Base-by-base conservation (phyloP, 2,329 filamentous ascomycete species). In the Exophiala spinifera region DNA sequence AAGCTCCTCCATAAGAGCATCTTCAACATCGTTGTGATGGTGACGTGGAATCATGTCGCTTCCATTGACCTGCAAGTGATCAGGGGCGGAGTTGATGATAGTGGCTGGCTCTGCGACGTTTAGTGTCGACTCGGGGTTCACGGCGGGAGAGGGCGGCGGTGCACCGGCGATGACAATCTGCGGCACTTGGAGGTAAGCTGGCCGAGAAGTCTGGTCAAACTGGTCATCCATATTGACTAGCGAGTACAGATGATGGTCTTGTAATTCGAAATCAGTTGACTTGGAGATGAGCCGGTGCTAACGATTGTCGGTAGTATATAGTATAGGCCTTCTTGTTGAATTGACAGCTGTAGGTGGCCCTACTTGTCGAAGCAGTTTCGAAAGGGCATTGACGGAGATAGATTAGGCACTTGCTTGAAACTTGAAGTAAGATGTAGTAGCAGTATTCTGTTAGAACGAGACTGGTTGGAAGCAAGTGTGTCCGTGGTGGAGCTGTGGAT, bases 221-320 rank as follows among this genome's bases (percentile, higher is more conserved):
- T 31, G 39, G 40, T 46, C 49, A 31, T 37, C 25, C 33, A 36
- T 31, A 14, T 51, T 51, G 49, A 46, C 42, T 11, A 42, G 44
- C n/a, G 45, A 40, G 17, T 51, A 25, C 8, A 44, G 39, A 21
- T 39, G 48, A 43, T 31, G 44, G 17, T 45, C 40, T 45, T 51
- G 20, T 17, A 46, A 46, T 20, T 28, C 33, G 21, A 42, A 23
- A 3, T 53, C 50, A 20, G 42, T 20, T 8, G 44, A 47, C 11
- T 19, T 46, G 5, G 20, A 39, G 14, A 42, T 43, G 20, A 44
- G 47, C n/a, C 23, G 25, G 17, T 2, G 4, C 14, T 39, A 14
- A 17, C 46, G 4, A 40, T 34, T 15, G 19, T 17, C 11, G 19
- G 31, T 14, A 37, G 8, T 19, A 40, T 14, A 28, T 17, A 53